These are phyloP conservation scores for Fraxinus cuspidata DNA, from an alignment of 257 asterid species.

Conservation along the genomic window DNA sequence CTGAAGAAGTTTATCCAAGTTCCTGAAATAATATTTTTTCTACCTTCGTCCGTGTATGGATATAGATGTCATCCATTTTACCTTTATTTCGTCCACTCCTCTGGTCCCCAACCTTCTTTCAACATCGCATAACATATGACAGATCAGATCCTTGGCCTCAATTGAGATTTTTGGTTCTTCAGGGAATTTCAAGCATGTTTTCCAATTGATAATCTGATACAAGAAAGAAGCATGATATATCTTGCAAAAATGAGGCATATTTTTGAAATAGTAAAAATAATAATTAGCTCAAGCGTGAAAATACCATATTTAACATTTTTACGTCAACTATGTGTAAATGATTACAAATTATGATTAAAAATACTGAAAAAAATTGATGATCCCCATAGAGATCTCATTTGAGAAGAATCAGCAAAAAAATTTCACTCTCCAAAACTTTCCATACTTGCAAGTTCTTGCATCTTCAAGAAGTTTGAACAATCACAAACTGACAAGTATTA, in stretches of 20 bases:
- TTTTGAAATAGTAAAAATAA: background rate
- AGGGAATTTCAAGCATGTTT: conserved; percentile 86
- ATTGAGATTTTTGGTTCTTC: conserved; percentile 83
- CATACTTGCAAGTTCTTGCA: background rate
- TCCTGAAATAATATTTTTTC: background rate
- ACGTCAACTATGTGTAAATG: background rate
- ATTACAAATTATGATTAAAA: background rate
- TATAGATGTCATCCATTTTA: conserved; percentile 26
- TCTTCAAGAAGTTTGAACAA: background rate
- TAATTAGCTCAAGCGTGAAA: background rate
- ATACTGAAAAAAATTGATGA: background rate
- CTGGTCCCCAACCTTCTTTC: conserved; percentile 90
- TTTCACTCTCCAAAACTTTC: background rate
- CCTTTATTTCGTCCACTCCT: conserved; percentile 96
- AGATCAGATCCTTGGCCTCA: conserved; percentile 88
- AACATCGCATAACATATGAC: conserved; percentile 83
- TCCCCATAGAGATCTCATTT: background rate
- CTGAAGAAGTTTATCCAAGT: conserved; percentile 19
- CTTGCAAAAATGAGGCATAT: background rate
- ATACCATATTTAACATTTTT: background rate
- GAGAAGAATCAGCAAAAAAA: background rate
- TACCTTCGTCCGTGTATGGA: background rate
- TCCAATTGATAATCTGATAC: conserved; percentile 87
- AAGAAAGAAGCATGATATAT: conserved; percentile 16
- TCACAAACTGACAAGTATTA: conserved; percentile 9